Evolutionary conservation across 371 early-diverging fungal species (phyloP).

Genomic region (Zopfochytrium polystomum): DNA sequence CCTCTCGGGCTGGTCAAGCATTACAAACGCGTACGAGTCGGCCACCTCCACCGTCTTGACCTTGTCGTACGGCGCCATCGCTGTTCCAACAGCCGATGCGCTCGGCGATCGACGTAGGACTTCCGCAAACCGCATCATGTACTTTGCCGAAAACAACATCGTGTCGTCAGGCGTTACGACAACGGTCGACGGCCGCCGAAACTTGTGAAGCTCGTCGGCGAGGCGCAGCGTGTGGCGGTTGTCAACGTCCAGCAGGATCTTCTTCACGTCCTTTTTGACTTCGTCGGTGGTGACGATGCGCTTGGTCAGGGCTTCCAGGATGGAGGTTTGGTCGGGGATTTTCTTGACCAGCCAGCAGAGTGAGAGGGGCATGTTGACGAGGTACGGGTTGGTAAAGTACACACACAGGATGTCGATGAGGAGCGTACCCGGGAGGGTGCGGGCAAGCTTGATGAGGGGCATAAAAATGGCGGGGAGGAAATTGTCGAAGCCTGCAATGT

Average conservation of each 20-base stretch:
- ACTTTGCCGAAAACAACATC: not conserved
- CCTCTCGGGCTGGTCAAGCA: constrained; percentile 3
- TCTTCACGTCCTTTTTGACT: not conserved
- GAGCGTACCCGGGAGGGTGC: not conserved
- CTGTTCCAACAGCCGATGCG: not conserved
- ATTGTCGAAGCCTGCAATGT: constrained; percentile 6
- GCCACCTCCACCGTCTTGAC: not conserved
- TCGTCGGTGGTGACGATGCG: not conserved
- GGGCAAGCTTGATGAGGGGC: not conserved
- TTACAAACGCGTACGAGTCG: constrained; percentile 8
- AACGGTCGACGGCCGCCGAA: not conserved
- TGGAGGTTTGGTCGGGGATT: not conserved
- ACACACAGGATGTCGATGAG: not conserved
- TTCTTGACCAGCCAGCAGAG: constrained; percentile 3
- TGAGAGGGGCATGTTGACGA: not conserved
- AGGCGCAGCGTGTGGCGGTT: not conserved
- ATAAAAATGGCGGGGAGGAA: not conserved
- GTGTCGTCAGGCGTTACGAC: constrained; percentile 2
- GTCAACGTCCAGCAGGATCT: constrained; percentile 2
- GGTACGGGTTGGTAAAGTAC: not conserved
- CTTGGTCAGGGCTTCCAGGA: not conserved
- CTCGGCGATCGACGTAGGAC: not conserved
- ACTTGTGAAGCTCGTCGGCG: constrained; percentile 1
- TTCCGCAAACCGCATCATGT: not conserved
- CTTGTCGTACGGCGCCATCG: not conserved